phyloP scores from a whole-genome alignment of 2,329 filamentous ascomycete species.

The Stemphylium beticola region DNA sequence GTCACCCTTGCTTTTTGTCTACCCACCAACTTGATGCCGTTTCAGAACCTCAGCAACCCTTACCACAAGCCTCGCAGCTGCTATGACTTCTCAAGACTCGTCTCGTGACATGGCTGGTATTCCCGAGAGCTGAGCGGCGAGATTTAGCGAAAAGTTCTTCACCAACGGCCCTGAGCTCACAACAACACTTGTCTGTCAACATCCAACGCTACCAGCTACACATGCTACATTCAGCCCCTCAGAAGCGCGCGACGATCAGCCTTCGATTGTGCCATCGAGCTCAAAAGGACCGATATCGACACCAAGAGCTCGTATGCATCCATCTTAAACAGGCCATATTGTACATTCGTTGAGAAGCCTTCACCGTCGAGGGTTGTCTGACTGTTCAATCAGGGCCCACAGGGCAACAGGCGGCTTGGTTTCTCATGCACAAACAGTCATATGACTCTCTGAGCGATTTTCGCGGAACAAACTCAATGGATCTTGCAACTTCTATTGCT shows the following conservation, averaged over 20 bases:
- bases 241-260: slow-evolving; percentile 22
- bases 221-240: slow-evolving; percentile 18
- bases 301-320: slow-evolving; percentile 34
- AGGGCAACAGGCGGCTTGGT: slow-evolving; percentile 27
- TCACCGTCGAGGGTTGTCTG: slow-evolving; percentile 23
- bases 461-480: slow-evolving; percentile 30
- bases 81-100: slow-evolving; percentile 18
- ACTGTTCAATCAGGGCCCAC: slow-evolving; percentile 39
- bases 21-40: slow-evolving; percentile 36
- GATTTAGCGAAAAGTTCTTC: slow-evolving; percentile 26
- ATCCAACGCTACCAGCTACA: slow-evolving; percentile 23
- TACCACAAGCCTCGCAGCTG: slow-evolving; percentile 20
- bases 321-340: slow-evolving; percentile 27
- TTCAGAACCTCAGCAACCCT: slow-evolving; percentile 28
- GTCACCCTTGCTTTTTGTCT: slow-evolving; percentile 30
- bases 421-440: slow-evolving; percentile 40
- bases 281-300: slow-evolving; percentile 23
- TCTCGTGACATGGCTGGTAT: slow-evolving; percentile 25
- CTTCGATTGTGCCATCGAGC: slow-evolving; percentile 18
- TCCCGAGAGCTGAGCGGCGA: slow-evolving; percentile 33
- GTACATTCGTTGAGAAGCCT: slow-evolving; percentile 30
- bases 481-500: slow-evolving; percentile 24
- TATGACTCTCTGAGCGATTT: slow-evolving; percentile 32
- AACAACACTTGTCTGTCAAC: slow-evolving; percentile 20
- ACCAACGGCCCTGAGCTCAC: slow-evolving; percentile 13